Evolutionary conservation across 1,284 basidiomycete genomes (phyloP).

Genomic region (Cutaneotrichosporon cyanovorans): DNA sequence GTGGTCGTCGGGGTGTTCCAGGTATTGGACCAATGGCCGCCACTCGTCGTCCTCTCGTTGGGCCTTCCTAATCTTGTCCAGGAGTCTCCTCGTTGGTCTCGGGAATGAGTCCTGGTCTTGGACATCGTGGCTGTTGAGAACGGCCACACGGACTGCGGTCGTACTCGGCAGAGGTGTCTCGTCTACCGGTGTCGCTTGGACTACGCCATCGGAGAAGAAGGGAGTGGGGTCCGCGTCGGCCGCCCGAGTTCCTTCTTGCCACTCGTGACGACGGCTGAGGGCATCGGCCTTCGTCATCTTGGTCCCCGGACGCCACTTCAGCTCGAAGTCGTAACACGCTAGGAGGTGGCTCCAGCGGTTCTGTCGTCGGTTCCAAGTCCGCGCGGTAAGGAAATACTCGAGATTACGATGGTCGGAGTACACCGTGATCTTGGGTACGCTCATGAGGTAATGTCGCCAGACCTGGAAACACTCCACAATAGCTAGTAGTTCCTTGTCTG

Average conservation of each 20-base stretch:
- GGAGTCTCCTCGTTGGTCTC: too few relatives aligned
- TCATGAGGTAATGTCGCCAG: slow-evolving; percentile 46
- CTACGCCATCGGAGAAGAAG: too few relatives aligned
- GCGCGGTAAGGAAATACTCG: slow-evolving; percentile 42
- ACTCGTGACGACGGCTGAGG: slow-evolving; percentile 30
- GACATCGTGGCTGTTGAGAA: too few relatives aligned
- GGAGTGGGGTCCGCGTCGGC: too few relatives aligned
- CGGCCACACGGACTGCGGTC: too few relatives aligned
- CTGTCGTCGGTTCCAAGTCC: slow-evolving; percentile 46
- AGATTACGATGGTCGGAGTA: slow-evolving; percentile 51
- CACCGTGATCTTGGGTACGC: slow-evolving; percentile 34
- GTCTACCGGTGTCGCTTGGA: too few relatives aligned
- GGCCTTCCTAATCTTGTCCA: too few relatives aligned
- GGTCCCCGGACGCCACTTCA: slow-evolving; percentile 45
- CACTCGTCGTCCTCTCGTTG: too few relatives aligned
- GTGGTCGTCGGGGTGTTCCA: too few relatives aligned
- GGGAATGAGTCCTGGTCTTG: too few relatives aligned
- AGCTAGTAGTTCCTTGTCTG: slow-evolving; percentile 51
- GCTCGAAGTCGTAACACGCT: slow-evolving; percentile 39
- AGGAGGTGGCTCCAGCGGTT: slow-evolving; percentile 45
- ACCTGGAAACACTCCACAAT: slow-evolving; percentile 45
- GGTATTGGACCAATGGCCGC: too few relatives aligned
- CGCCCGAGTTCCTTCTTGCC: slow-evolving; percentile 19
- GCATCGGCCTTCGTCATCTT: slow-evolving; percentile 38
- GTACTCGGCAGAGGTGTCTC: too few relatives aligned